Conservation (phyloP, 2,329 filamentous ascomycete genomes). For the Paecilomyces niveus region DNA sequence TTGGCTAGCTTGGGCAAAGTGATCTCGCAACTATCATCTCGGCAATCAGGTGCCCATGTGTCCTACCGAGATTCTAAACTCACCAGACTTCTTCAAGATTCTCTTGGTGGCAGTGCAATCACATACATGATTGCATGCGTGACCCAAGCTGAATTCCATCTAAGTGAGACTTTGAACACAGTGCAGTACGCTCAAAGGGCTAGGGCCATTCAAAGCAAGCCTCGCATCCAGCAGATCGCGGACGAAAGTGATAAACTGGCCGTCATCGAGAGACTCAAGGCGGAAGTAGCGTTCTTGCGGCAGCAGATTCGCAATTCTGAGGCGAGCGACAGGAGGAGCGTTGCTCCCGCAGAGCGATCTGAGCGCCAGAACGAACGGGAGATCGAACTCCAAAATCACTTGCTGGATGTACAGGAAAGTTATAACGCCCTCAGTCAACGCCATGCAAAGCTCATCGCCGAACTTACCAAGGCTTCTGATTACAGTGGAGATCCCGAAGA, state of each 20-base stretch:
- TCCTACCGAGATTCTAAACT: slow-evolving; percentile 98
- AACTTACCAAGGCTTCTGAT: slow-evolving; percentile 81
- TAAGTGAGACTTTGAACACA: slow-evolving; percentile 96
- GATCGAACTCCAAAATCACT: slow-evolving; percentile 83
- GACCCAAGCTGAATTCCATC: slow-evolving; percentile 90
- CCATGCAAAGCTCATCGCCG: slow-evolving; percentile 90
- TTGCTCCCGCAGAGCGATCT: slow-evolving; percentile 59
- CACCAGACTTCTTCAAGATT: slow-evolving; percentile 91
- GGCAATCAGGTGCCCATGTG: slow-evolving; percentile 78
- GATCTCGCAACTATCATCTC: slow-evolving; percentile 93
- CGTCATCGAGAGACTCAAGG: slow-evolving; percentile 84
- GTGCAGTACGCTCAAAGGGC: slow-evolving; percentile 96
- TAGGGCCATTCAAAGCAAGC: slow-evolving; percentile 94
- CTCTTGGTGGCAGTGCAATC: slow-evolving; percentile 90
- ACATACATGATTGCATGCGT: slow-evolving; percentile 99
- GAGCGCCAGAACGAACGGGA: slow-evolving; percentile 81
- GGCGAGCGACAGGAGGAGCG: slow-evolving; percentile 51
- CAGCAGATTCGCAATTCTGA: slow-evolving; percentile 89
- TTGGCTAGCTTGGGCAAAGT: slow-evolving; percentile 94
- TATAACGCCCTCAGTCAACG: slow-evolving; percentile 86
- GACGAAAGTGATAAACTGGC: slow-evolving; percentile 93
- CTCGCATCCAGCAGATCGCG: slow-evolving; percentile 79
- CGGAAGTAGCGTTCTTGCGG: slow-evolving; percentile 85
- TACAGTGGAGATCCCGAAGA: slow-evolving; percentile 40
- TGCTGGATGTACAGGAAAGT: slow-evolving; percentile 89